A percentile compares a stretch with the other conserved stretches of the same genome.
phyloP scores from a whole-genome alignment of 106 monocot genomes.

The Alisma plantagoaquatica region DNA sequence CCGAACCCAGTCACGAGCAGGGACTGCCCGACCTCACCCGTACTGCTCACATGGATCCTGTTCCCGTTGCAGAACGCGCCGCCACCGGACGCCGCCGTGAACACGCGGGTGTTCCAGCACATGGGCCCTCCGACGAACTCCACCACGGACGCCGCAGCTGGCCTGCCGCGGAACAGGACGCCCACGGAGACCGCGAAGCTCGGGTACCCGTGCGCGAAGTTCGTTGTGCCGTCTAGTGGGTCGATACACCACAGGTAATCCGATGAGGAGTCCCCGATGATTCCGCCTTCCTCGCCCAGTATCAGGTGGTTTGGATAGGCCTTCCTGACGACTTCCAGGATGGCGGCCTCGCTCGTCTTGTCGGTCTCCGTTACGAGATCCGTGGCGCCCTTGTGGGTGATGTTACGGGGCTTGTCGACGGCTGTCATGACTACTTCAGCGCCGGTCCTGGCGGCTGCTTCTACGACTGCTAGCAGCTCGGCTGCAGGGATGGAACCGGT shows the following conservation, averaged over 20 bases:
- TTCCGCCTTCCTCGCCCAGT: constrained; percentile 96
- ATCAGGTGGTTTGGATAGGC: constrained; percentile 88
- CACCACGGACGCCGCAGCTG: constrained; percentile 92
- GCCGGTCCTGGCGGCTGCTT: constrained; percentile 71
- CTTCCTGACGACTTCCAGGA: constrained; percentile 78
- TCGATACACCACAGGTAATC: constrained; percentile 99
- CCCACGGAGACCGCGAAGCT: constrained; percentile 96
- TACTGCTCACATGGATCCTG: constrained; percentile 86
- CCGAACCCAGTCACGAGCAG: constrained; percentile 98
- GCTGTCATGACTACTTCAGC: constrained; percentile 98
- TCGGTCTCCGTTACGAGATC: constrained; percentile 99
- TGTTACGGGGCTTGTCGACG: constrained; percentile 85
- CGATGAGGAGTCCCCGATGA: constrained; percentile 77
- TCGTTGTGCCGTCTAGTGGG: constrained; percentile 99
- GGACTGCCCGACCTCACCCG: constrained; percentile 79
- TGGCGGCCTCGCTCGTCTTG: constrained; percentile 76
- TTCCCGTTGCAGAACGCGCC: constrained; percentile 98
- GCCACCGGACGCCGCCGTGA: constrained; percentile 80
- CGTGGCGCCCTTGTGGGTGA: constrained; percentile 77
- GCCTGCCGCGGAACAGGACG: constrained; percentile 88
- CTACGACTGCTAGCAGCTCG: constrained; percentile 70
- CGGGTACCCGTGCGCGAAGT: constrained; percentile 98
- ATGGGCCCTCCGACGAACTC: constrained; percentile 97
- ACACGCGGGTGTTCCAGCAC: constrained; percentile 97
- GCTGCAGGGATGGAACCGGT: constrained; percentile 65